Percentiles rank a stretch among this genome's conserved stretches.
Conservation (phyloP, 768 basidiomycete genomes). For the Hygrocybe punicea region DNA sequence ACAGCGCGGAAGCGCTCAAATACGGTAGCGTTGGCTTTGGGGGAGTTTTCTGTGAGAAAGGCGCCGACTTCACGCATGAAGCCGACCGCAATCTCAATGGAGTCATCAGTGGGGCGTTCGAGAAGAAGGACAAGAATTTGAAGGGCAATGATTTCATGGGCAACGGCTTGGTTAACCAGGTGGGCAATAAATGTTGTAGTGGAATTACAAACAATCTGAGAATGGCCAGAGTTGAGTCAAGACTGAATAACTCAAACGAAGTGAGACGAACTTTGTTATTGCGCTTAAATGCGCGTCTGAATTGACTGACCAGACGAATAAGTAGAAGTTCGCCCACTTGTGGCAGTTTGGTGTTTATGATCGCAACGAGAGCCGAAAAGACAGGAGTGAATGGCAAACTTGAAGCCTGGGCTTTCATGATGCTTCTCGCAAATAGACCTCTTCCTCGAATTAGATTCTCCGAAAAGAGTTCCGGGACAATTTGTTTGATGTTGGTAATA, state of each 20-base stretch:
- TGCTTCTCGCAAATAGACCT: conserved; percentile 86
- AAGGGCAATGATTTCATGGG: conserved; percentile 90
- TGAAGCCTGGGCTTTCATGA: conserved; percentile 97
- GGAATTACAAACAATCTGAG: conserved; percentile 86
- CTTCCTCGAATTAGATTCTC: conserved; percentile 94
- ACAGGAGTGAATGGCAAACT: conserved; percentile 98
- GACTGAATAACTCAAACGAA: not conserved
- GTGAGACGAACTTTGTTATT: conserved; percentile 84
- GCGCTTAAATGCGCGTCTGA: conserved; percentile 89
- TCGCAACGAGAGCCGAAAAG: conserved; percentile 89
- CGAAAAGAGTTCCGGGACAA: conserved; percentile 84
- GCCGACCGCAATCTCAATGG: conserved; percentile 96
- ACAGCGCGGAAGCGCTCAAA: conserved; percentile 97
- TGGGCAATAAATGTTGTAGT: conserved; percentile 89
- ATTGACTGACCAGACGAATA: conserved; percentile 88
- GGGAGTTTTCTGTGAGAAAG: conserved; percentile 88
- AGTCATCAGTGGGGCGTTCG: conserved; percentile 94
- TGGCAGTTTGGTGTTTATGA: conserved; percentile 96
- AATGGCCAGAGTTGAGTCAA: not conserved
- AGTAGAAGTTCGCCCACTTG: conserved; percentile 92
- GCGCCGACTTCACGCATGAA: conserved; percentile 98
- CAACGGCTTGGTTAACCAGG: conserved; percentile 89
- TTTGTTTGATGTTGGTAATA: conserved; percentile 90
- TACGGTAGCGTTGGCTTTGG: conserved; percentile 91
- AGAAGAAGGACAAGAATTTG: conserved; percentile 95